phyloP scores from a whole-genome alignment of 164 flowering plant species.

The Nymphaea thermarum region DNA sequence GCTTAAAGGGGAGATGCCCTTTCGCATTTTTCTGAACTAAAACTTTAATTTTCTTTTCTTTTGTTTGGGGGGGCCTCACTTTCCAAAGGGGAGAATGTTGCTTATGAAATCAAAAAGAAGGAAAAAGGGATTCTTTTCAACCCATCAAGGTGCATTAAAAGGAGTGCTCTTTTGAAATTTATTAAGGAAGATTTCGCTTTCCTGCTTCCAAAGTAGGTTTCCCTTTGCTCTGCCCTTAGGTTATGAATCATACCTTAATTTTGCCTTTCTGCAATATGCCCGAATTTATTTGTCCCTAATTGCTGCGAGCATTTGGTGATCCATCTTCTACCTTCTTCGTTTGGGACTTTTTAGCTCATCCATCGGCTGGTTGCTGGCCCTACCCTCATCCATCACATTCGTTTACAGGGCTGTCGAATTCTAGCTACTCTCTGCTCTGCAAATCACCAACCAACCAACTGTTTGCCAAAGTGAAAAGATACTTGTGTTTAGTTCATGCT shows the following conservation, averaged over 20 bases:
- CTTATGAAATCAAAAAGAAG: constrained; percentile 29
- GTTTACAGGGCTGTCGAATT: too few relatives aligned
- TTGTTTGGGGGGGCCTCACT: constrained; percentile 20
- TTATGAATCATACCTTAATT: constrained; percentile 46
- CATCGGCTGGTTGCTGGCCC: neutral
- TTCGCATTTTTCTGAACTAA: neutral
- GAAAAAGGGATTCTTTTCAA: constrained; percentile 31
- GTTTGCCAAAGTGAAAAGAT: too few relatives aligned
- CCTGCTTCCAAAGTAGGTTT: constrained; percentile 32
- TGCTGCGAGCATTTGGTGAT: neutral
- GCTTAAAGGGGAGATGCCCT: constrained; percentile 36
- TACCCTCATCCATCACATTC: neutral
- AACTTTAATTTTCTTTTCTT: constrained; percentile 15
- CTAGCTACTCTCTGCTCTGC: too few relatives aligned
- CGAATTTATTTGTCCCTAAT: neutral
- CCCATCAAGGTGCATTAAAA: constrained; percentile 47
- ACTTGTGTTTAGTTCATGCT: too few relatives aligned
- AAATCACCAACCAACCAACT: too few relatives aligned
- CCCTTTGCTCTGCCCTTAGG: constrained; percentile 60
- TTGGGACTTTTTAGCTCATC: neutral
- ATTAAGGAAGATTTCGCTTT: constrained; percentile 50
- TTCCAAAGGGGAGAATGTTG: constrained; percentile 57
- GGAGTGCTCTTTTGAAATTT: constrained; percentile 51
- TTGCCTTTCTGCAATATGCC: constrained; percentile 6
- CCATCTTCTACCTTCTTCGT: neutral